These are phyloP conservation scores for Acanthamoeba castellanii DNA, from an alignment of 208 protist genomes.

Conservation along the genomic window DNA sequence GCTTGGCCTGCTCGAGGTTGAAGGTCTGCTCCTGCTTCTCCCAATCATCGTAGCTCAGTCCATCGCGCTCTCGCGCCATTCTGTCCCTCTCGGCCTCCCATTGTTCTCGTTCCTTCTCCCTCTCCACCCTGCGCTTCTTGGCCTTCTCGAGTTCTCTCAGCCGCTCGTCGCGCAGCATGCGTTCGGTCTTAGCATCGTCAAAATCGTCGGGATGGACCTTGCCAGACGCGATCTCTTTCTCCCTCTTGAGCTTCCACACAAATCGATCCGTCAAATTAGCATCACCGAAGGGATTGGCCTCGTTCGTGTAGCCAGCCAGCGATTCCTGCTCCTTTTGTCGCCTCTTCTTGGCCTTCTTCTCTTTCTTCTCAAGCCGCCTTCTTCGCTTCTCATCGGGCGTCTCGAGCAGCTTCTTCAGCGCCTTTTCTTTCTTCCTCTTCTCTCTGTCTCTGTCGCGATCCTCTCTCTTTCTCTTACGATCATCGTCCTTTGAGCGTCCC, in stretches of 20 bases:
- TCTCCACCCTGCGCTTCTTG: slow-evolving; percentile 86
- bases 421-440: slow-evolving; percentile 48
- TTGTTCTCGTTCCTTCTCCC: slow-evolving; percentile 85
- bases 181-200: slow-evolving; percentile 49
- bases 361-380: slow-evolving; percentile 78
- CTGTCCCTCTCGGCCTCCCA: slow-evolving; percentile 81
- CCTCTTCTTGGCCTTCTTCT: slow-evolving; percentile 78
- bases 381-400: slow-evolving; percentile 78
- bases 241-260: slow-evolving; percentile 91
- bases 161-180: slow-evolving; percentile 10
- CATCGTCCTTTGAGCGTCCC: background rate
- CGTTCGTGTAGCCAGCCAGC: slow-evolving; percentile 88
- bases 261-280: slow-evolving; percentile 88
- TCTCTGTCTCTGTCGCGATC: background rate
- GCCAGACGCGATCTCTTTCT: slow-evolving; percentile 31
- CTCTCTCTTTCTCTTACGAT: background rate
- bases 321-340: slow-evolving; percentile 10
- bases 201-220: background rate
- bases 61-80: slow-evolving; percentile 80
- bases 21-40: slow-evolving; percentile 89
- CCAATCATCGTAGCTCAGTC: slow-evolving; percentile 83
- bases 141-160: slow-evolving; percentile 87
- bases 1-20: slow-evolving; percentile 83
- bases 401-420: slow-evolving; percentile 70
- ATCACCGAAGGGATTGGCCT: slow-evolving; percentile 91